Conservation (phyloP, 106 monocot genomes). For the Dioscorea dumetorum region DNA sequence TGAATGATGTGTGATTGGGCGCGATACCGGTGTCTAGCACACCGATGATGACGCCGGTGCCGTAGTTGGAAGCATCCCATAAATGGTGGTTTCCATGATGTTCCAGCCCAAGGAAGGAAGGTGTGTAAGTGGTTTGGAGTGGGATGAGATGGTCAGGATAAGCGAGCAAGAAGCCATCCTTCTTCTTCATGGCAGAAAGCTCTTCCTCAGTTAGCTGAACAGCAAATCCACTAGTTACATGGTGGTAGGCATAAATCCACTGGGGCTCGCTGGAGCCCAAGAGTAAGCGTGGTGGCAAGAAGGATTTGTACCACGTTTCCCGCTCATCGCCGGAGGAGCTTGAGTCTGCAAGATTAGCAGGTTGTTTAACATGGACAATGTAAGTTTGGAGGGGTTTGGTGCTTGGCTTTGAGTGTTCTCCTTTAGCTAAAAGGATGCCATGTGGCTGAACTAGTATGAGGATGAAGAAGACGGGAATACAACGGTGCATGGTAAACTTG, state of each 20-base stretch:
- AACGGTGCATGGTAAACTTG: too few species aligned
- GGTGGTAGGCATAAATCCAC: constrained; percentile 8
- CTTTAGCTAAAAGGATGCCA: too few species aligned
- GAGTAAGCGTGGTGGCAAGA: constrained; percentile 2
- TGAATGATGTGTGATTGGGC: constrained; percentile 32
- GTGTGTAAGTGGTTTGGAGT: constrained; percentile 32
- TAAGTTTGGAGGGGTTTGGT: too few species aligned
- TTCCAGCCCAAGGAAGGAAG: constrained; percentile 25
- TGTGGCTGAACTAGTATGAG: too few species aligned
- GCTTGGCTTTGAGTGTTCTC: too few species aligned
- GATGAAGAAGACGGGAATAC: too few species aligned
- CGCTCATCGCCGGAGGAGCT: neutral
- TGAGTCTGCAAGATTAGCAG: too few species aligned
- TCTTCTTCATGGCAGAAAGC: constrained; percentile 3
- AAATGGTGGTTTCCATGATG: neutral
- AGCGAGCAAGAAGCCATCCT: constrained; percentile 10
- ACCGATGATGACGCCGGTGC: constrained; percentile 32
- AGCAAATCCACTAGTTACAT: constrained; percentile 14
- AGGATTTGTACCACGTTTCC: constrained; percentile 13
- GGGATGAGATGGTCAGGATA: neutral
- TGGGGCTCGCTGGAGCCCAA: neutral
- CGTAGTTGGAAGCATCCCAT: constrained; percentile 7
- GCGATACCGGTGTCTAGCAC: constrained; percentile 29
- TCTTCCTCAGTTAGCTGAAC: constrained; percentile 12
- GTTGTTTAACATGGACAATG: too few species aligned